Percentiles rank a stretch among this genome's conserved stretches.
Conservation (phyloP, 768 basidiomycete genomes). For the Termitomyces sp. region DNA sequence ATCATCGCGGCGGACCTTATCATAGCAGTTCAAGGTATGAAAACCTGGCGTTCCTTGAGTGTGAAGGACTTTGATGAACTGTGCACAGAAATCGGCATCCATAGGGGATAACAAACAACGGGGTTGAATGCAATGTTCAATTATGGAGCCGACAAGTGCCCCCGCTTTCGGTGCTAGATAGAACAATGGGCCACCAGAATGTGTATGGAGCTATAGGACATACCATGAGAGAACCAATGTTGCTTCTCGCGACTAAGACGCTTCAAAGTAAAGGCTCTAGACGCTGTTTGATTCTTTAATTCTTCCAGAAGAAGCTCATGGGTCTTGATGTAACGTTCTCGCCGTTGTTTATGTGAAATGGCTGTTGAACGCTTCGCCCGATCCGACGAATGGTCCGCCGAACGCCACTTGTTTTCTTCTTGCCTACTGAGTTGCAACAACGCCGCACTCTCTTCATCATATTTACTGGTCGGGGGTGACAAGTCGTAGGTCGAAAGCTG, state of each 20-base stretch:
- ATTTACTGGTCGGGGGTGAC: slow-evolving; percentile 69
- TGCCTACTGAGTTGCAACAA: slow-evolving; percentile 62
- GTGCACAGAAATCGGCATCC: slow-evolving; percentile 94
- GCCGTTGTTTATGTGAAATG: slow-evolving; percentile 53
- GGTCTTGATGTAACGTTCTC: slow-evolving; percentile 67
- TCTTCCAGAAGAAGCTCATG: slow-evolving; percentile 62
- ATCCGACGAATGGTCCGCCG: slow-evolving; percentile 74
- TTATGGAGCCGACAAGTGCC: slow-evolving; percentile 58
- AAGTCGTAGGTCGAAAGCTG: slow-evolving; percentile 92
- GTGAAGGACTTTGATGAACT: slow-evolving; percentile 87
- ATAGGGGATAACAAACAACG: slow-evolving; percentile 91
- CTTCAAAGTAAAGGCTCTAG: slow-evolving; percentile 72
- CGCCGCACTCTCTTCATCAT: slow-evolving; percentile 72
- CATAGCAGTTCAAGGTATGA: slow-evolving; percentile 80
- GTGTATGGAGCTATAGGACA: slow-evolving; percentile 5
- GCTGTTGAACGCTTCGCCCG: slow-evolving; percentile 58
- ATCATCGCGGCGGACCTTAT: slow-evolving; percentile 51
- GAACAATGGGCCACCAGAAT: slow-evolving; percentile 6
- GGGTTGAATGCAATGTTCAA: slow-evolving; percentile 92
- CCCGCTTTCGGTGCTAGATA: slow-evolving; percentile 43
- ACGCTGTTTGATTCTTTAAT: slow-evolving; percentile 72
- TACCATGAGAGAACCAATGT: slow-evolving; percentile 79
- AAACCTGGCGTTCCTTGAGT: slow-evolving; percentile 87
- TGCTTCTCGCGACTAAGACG: slow-evolving; percentile 75
- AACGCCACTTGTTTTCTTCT: slow-evolving; percentile 61